Percentiles rank a stretch among this genome's conserved stretches.
These are phyloP conservation scores for Aspergillus versicolor DNA, from an alignment of 2,329 filamentous ascomycete species.

Conservation along the genomic window DNA sequence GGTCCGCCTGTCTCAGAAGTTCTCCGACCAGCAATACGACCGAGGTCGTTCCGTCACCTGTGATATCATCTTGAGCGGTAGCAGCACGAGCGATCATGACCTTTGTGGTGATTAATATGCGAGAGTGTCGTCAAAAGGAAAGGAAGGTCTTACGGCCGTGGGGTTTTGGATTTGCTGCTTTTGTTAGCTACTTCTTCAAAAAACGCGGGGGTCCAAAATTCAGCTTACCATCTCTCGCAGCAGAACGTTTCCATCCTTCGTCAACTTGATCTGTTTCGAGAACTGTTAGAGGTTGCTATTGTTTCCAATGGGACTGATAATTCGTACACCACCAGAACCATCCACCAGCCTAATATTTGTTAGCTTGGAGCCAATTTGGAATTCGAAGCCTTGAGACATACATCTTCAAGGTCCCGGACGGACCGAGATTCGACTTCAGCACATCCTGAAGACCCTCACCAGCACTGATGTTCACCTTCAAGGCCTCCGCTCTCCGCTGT, in stretches of 20 bases:
- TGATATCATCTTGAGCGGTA: constrained; percentile 97
- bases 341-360: constrained; percentile 57
- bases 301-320: constrained; percentile 11
- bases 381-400: constrained; percentile 40
- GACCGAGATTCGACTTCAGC: constrained; percentile 92
- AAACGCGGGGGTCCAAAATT: neutral
- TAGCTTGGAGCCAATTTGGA: constrained; percentile 16
- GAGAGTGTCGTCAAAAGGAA: neutral
- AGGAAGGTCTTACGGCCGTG: constrained; percentile 67
- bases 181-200: constrained; percentile 30
- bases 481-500: constrained; percentile 92
- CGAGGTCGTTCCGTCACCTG: constrained; percentile 94
- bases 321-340: constrained; percentile 58
- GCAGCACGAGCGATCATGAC: constrained; percentile 77
- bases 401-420: constrained; percentile 96
- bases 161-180: constrained; percentile 90
- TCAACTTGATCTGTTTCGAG: constrained; percentile 81
- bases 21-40: constrained; percentile 95
- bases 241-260: constrained; percentile 94
- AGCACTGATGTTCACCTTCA: constrained; percentile 94
- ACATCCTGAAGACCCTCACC: constrained; percentile 94
- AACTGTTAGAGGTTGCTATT: constrained; percentile 17
- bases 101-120: constrained; percentile 33
- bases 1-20: constrained; percentile 93
- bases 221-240: constrained; percentile 62